Evolutionary conservation across 495 filamentous ascomycete species (phyloP), one percentile per base, ranked within the genome.

Genomic region (Aspergillus olivimuriae): DNA sequence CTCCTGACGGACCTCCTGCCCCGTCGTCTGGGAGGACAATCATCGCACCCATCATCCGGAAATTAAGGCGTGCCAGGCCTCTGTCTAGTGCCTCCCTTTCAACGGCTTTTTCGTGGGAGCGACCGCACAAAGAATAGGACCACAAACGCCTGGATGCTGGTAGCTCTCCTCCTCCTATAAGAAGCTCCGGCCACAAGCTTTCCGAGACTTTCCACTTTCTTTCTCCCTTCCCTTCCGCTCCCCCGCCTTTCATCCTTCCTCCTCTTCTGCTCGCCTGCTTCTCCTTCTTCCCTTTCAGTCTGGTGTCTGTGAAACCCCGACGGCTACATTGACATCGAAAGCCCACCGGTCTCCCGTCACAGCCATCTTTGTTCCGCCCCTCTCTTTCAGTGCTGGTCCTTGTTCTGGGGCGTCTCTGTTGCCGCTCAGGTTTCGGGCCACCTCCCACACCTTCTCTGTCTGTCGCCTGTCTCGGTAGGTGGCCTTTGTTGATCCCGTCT

Each of bases 141-240:
- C 5, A 28, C 11, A 28, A 28, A 28, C n/a, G n/a, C n/a, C n/a
- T n/a, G n/a, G n/a, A n/a, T n/a, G n/a, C n/a, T n/a, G 15, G 24
- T 32, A 43, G 9, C 31, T 11, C 34, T 28, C 8, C 22, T 23
- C 32, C 33, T 26, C 43, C 12, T 43, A 19, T 43, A 33, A 48
- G 34, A 51, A 51, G 48, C 48, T 46, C 42, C 37, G 47, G 44
- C 47, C 47, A 50, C 28, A 38, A 36, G 26, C 39, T 44, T 40
- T 39, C 44, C 31, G 44, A 34, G 23, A 39, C 24, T 47, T 39
- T 26, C 44, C 26, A 17, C 32, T 15, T 32, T 12, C 35, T 20
- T 17, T 20, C 35, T 38, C 21, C 20, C 20, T 19, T 10, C 17
- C n/a, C 19, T 37, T 19, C 5, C 24, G 24, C 31, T 34, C 31